Conservation (phyloP, 495 filamentous ascomycete species). For the Aspergillus ostianus region DNA sequence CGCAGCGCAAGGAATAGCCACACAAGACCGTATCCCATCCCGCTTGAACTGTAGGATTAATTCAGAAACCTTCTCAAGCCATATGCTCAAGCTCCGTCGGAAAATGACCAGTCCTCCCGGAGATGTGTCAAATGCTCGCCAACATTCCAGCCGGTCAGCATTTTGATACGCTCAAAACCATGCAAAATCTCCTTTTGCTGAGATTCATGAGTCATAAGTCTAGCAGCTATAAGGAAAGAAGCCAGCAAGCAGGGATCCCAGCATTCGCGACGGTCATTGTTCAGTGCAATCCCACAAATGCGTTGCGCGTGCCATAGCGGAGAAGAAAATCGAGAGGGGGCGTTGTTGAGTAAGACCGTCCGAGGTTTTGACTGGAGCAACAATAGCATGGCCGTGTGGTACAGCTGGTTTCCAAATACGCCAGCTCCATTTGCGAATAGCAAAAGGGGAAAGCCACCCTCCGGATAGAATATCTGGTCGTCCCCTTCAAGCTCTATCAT, state of each 20-base stretch:
- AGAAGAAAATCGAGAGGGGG: slow-evolving; percentile 24
- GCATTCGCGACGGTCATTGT: slow-evolving; percentile 35
- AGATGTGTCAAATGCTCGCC: slow-evolving; percentile 19
- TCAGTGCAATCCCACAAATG: slow-evolving; percentile 38
- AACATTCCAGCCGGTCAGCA: slow-evolving; percentile 35
- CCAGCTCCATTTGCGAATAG: slow-evolving; percentile 41
- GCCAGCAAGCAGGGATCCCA: slow-evolving; percentile 39
- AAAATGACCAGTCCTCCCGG: slow-evolving; percentile 30
- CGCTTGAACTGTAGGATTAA: slow-evolving; percentile 5
- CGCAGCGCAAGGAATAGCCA: slow-evolving; percentile 11
- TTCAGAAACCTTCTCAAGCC: neutral
- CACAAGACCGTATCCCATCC: slow-evolving; percentile 4
- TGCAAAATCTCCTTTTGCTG: slow-evolving; percentile 33
- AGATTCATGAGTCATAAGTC: slow-evolving; percentile 36
- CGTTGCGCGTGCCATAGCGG: slow-evolving; percentile 39
- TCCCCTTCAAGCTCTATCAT: slow-evolving; percentile 30
- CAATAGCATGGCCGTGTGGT: slow-evolving; percentile 43
- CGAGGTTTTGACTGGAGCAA: slow-evolving; percentile 39
- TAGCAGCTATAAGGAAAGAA: slow-evolving; percentile 34
- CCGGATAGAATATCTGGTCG: slow-evolving; percentile 16
- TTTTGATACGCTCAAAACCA: slow-evolving; percentile 27
- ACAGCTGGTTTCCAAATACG: slow-evolving; percentile 39
- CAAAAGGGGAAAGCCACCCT: slow-evolving; percentile 34
- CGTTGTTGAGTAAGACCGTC: slow-evolving; percentile 22
- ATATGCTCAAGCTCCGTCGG: slow-evolving; percentile 17